A percentile compares a stretch with the other conserved stretches of the same genome.
Evolutionary conservation across 2,329 filamentous ascomycete species (phyloP).

Genomic region (Cladophialophora bantiana): DNA sequence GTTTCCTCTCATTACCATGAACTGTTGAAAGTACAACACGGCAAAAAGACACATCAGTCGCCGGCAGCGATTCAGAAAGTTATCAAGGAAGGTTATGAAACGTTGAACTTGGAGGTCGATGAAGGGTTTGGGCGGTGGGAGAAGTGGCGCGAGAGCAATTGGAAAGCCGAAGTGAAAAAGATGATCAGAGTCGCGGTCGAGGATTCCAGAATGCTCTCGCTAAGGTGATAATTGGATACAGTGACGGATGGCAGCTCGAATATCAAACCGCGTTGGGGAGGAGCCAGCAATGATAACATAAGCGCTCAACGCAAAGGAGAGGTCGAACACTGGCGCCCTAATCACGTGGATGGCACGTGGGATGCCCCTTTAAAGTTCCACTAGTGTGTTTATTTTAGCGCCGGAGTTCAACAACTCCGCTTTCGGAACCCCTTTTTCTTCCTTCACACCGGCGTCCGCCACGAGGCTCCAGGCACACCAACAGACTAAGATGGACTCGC

Average conservation of each 20-base stretch:
- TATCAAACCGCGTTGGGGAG: background rate
- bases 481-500: background rate
- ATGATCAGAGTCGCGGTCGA: constrained; percentile 80
- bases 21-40: constrained; percentile 65
- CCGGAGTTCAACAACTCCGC: constrained; percentile 10
- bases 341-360: constrained; percentile 1
- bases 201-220: constrained; percentile 61
- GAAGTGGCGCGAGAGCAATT: constrained; percentile 77
- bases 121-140: constrained; percentile 88
- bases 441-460: constrained; percentile 1
- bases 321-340: too few species aligned
- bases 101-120: constrained; percentile 85
- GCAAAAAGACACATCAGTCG: constrained; percentile 72
- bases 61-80: constrained; percentile 79
- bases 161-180: constrained; percentile 84
- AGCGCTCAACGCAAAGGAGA: too few species aligned
- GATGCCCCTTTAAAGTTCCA: background rate
- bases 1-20: constrained; percentile 87
- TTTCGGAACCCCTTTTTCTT: constrained; percentile 16
- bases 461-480: constrained; percentile 2
- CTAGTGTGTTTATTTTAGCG: constrained; percentile 1
- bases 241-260: background rate
- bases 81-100: constrained; percentile 97
- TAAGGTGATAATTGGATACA: constrained; percentile 21
- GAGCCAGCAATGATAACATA: too few species aligned